Percentiles rank a stretch among this genome's conserved stretches.
These are phyloP conservation scores for Clarireedia sp. DNA, from an alignment of 2,329 filamentous ascomycete species.

Conservation along the genomic window DNA sequence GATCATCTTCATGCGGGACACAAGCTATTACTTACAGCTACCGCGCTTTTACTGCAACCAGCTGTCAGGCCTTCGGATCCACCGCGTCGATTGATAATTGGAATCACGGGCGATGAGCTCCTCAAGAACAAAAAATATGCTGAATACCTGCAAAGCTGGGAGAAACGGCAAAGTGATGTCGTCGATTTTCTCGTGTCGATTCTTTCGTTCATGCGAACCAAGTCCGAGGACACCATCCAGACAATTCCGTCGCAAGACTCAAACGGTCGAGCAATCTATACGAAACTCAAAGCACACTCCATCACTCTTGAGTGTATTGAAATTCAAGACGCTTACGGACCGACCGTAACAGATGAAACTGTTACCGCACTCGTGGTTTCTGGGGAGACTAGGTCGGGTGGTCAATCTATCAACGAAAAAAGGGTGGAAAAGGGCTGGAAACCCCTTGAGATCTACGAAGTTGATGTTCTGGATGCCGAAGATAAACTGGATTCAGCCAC, in stretches of 20 bases:
- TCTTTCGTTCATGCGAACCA: conserved; percentile 36
- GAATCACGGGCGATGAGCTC: conserved; percentile 81
- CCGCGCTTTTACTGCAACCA: conserved; percentile 60
- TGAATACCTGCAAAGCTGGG: conserved; percentile 74
- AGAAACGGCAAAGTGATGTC: conserved; percentile 59
- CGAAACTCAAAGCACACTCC: conserved; percentile 48
- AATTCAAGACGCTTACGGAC: conserved; percentile 82
- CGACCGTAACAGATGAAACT: conserved; percentile 73
- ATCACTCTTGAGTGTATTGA: conserved; percentile 71
- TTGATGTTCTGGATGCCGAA: conserved; percentile 73
- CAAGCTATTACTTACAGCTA: conserved; percentile 91
- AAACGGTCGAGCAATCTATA: conserved; percentile 46
- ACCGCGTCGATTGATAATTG: conserved; percentile 61
- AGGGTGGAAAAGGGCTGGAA: conserved; percentile 69
- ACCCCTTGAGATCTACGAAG: conserved; percentile 71
- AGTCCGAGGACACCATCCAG: conserved; percentile 30
- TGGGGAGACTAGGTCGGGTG: conserved; percentile 77
- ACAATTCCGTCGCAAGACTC: conserved; percentile 16
- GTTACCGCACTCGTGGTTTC: conserved; percentile 82
- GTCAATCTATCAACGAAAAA: conserved; percentile 78
- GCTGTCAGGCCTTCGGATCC: conserved; percentile 27
- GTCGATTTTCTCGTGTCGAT: conserved; percentile 66
- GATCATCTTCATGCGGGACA: conserved; percentile 94
- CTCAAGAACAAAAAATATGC: conserved; percentile 84
- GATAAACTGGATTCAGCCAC: conserved; percentile 39